A percentile compares a stretch with the other conserved stretches of the same genome.
Evolutionary conservation across 441 rosid species (phyloP).

Genomic region (Bocquillonia castaneifolia): DNA sequence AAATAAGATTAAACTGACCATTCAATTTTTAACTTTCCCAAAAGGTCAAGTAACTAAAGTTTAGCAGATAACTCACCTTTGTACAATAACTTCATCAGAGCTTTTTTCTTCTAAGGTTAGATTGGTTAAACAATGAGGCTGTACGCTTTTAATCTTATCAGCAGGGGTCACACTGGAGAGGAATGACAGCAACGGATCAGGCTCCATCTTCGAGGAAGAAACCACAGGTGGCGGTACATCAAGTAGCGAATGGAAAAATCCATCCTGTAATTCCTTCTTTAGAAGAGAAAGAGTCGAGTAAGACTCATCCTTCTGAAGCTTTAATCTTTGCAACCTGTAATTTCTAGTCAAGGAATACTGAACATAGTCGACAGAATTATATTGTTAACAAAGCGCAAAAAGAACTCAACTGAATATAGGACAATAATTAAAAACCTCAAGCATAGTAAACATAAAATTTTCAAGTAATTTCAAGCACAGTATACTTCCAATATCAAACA

Average conservation of each 20-base stretch:
- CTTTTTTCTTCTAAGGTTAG: conserved; percentile 32
- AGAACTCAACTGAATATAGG: not conserved
- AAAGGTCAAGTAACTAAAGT: not conserved
- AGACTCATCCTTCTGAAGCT: conserved; percentile 40
- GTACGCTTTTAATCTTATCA: conserved; percentile 31
- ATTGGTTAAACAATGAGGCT: conserved; percentile 30
- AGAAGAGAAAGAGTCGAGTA: conserved; percentile 38
- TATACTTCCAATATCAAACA: conserved; percentile 1
- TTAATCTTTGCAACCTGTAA: conserved; percentile 45
- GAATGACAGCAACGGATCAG: conserved; percentile 63
- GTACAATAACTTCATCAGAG: conserved; percentile 25
- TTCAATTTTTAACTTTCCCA: not conserved
- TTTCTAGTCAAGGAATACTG: conserved; percentile 42
- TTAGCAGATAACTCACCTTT: conserved; percentile 41
- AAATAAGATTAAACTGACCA: not conserved
- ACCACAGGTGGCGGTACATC: conserved; percentile 37
- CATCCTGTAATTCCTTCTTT: conserved; percentile 50
- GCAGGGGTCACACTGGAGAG: conserved; percentile 35
- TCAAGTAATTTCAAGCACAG: not conserved
- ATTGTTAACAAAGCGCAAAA: not conserved
- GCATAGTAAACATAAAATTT: not conserved
- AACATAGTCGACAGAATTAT: conserved; percentile 4
- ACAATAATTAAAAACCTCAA: conserved; percentile 24
- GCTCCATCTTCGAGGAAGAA: conserved; percentile 44
- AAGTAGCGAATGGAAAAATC: conserved; percentile 45